Conservation (phyloP, 164 flowering plant species). For the Tinospora cordifolia region DNA sequence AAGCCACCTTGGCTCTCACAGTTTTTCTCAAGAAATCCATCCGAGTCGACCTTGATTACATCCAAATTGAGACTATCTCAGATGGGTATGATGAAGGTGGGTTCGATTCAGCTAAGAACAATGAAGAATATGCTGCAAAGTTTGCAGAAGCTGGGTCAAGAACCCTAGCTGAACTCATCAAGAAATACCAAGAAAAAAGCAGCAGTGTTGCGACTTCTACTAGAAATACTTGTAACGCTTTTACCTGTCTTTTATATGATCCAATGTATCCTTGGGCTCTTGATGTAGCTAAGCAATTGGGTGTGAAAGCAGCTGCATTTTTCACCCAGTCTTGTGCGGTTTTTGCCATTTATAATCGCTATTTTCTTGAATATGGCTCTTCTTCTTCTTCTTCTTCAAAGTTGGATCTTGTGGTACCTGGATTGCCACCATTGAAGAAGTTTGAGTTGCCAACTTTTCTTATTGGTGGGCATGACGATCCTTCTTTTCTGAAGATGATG, state of each 20-base stretch:
- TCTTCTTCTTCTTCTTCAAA: constrained; percentile 5
- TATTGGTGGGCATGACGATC: not conserved
- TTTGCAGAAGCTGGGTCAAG: not conserved
- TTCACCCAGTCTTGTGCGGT: constrained; percentile 8
- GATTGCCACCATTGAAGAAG: constrained; percentile 16
- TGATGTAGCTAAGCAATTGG: constrained; percentile 1
- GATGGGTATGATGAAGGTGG: constrained; percentile 18
- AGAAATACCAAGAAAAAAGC: not conserved
- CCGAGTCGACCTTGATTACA: not conserved
- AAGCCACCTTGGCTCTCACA: constrained; percentile 16
- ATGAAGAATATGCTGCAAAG: not conserved
- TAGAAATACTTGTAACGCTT: not conserved
- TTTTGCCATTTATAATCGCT: not conserved
- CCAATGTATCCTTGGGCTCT: constrained; percentile 7
- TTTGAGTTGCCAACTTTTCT: constrained; percentile 15
- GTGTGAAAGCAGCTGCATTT: constrained; percentile 2
- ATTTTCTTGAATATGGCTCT: constrained; percentile 4
- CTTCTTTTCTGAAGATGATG: not conserved
- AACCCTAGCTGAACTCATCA: constrained; percentile 6
- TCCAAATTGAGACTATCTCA: constrained; percentile 9
- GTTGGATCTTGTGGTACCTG: constrained; percentile 5
- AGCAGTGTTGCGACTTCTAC: too few relatives aligned
- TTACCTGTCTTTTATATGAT: constrained; percentile 8
- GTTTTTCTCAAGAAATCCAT: constrained; percentile 6
- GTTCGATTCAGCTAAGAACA: not conserved